Conservation (phyloP, 2,329 filamentous ascomycete genomes). For the Fusarium sp. region DNA sequence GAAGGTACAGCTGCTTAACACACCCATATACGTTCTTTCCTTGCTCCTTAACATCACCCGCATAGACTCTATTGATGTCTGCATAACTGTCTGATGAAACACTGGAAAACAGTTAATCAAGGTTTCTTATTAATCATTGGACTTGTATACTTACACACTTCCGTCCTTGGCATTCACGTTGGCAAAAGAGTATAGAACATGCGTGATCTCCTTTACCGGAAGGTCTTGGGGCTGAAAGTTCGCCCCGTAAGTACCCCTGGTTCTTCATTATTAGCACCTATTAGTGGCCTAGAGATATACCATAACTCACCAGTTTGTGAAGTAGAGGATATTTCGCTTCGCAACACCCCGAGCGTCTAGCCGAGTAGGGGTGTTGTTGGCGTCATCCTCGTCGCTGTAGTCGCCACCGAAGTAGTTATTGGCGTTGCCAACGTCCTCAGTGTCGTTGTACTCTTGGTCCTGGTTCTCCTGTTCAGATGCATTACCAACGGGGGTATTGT, state of each 20-base stretch:
- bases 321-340: slow-evolving; percentile 63
- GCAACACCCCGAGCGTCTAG: slow-evolving; percentile 32
- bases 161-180: slow-evolving; percentile 60
- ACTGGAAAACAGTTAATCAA: slow-evolving; percentile 6
- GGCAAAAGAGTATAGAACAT: slow-evolving; percentile 74
- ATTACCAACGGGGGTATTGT: neutral
- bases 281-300: neutral
- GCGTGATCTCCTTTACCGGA: slow-evolving; percentile 76
- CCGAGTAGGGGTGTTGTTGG: slow-evolving; percentile 16
- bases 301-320: slow-evolving; percentile 64
- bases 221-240: slow-evolving; percentile 79
- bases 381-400: slow-evolving; percentile 21
- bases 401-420: slow-evolving; percentile 30
- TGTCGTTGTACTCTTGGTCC: neutral
- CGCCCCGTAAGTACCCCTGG: slow-evolving; percentile 74
- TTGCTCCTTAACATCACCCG: slow-evolving; percentile 69
- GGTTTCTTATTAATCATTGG: no score
- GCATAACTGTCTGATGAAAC: slow-evolving; percentile 54
- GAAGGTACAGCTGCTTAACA: slow-evolving; percentile 79
- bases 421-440: slow-evolving; percentile 1
- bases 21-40: slow-evolving; percentile 80
- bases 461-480: slow-evolving; percentile 7
- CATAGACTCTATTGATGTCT: slow-evolving; percentile 76
- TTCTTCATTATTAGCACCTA: slow-evolving; percentile 56
- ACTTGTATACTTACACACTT: slow-evolving; percentile 57